These are phyloP conservation scores for Linderina pennispora DNA, from an alignment of 192 early-diverging fungal species.

Conservation along the genomic window DNA sequence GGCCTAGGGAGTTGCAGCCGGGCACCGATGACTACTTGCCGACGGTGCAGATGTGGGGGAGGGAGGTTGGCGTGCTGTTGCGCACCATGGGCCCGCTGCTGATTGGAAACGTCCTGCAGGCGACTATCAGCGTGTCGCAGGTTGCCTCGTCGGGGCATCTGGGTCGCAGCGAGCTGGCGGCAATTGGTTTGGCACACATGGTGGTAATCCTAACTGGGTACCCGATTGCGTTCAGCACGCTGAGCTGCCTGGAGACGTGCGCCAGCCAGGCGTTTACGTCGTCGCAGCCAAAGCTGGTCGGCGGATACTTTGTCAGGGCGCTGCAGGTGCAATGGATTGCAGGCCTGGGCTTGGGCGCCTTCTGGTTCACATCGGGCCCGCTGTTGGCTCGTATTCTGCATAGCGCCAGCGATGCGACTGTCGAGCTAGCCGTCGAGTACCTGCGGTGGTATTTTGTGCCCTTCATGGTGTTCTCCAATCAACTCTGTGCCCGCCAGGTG, in stretches of 20 bases:
- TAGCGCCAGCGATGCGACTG: constrained; percentile 4
- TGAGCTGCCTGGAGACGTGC: constrained; percentile 73
- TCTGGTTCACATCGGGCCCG: constrained; percentile 24
- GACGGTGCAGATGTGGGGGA: constrained; percentile 5
- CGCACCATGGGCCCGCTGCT: constrained; percentile 46
- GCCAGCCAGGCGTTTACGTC: constrained; percentile 65
- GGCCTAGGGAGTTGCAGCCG: no score
- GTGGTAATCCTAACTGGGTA: constrained; percentile 68
- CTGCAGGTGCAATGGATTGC: constrained; percentile 31
- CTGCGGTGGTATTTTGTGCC: constrained; percentile 45
- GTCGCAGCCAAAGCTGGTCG: constrained; percentile 31
- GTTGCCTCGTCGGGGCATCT: constrained; percentile 62
- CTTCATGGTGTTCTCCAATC: constrained; percentile 29
- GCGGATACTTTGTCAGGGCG: constrained; percentile 36
- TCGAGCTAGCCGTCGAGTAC: constrained; percentile 18
- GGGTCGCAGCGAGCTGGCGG: constrained; percentile 58
- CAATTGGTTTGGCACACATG: constrained; percentile 66
- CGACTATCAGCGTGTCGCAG: constrained; percentile 59
- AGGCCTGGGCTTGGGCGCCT: constrained; percentile 27
- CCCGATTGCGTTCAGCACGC: constrained; percentile 60
- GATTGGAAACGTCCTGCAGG: constrained; percentile 56
- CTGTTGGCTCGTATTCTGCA: constrained; percentile 14
- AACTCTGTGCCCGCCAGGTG: constrained; percentile 23
- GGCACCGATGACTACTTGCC: constrained; percentile 4
- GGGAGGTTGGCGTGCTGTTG: constrained; percentile 14